Base-by-base conservation (phyloP, 495 filamentous ascomycete genomes). In the Aspergillus nanangensis region DNA sequence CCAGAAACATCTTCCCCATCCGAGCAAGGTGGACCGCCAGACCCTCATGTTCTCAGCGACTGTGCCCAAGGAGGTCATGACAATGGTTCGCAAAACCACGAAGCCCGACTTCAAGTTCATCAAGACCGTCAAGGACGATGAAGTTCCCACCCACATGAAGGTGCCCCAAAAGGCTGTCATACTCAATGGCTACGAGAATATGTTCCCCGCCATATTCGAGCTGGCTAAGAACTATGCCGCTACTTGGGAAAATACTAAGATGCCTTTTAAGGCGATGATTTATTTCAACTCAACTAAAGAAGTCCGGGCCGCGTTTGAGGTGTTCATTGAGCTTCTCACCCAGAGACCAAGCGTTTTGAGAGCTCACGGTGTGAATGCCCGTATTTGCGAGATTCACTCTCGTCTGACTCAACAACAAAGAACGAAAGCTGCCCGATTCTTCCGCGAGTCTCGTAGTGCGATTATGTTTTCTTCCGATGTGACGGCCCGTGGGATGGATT, bases 11-110 rank as follows among this genome's bases (percentile, higher is more conserved):
- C 77, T 97, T 10, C 93, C 93, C 5, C 55, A 76, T 23, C 75
- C 74, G 8, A 41, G 56, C 0, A 63, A 79, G 36, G 75, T 81
- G 8, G 78, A 85, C 41, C 80, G 92, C 17, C 93, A 98, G 60
- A 96, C 92, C 0, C 77, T 98, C 17, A 77, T 98, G 55, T 96
- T 89, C 67, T 97, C 94, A 4, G 93, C 93, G 15, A 98, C 93
- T 13, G 81, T 98, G 21, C 88, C 91, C 29, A 69, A 70, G 35
- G 85, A 92, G 53, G 90, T 98, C 24, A 81, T 96, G 61, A 53
- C 70, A 19, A 77, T 97, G 51, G 93, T 93, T 22, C 72, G 81
- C 38, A 60, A 52, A 13, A 85, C 79, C 5, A 73, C 89, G 66
- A 87, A 84, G 61, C 78, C 72, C 1, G 77, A 83, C 45, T 95